A percentile compares a stretch with the other conserved stretches of the same genome.
Evolutionary conservation across 352 stramenopile species (phyloP).

Genomic region (Phytophthora sp.): DNA sequence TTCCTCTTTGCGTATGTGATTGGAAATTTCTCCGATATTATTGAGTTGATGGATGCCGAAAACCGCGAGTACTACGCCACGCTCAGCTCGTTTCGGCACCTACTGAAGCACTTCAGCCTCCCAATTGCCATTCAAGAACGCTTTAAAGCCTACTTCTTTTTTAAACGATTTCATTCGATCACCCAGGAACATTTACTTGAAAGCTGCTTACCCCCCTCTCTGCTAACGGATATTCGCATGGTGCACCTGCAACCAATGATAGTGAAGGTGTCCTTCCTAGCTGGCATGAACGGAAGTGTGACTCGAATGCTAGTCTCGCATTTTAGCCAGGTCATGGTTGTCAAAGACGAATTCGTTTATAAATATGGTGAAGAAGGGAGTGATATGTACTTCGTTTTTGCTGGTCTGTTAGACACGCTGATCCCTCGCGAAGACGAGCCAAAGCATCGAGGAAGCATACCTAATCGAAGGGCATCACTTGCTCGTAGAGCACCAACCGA

Average conservation of each 20-base stretch:
- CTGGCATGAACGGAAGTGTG: conserved; percentile 56
- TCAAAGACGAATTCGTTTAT: conserved; percentile 72
- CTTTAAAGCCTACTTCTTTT: conserved; percentile 77
- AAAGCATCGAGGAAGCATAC: conserved; percentile 3
- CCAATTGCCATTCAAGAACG: conserved; percentile 45
- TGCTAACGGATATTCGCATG: conserved; percentile 74
- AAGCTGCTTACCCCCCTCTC: conserved; percentile 64
- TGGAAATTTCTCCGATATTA: conserved; percentile 73
- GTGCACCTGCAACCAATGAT: conserved; percentile 77
- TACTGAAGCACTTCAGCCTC: conserved; percentile 64
- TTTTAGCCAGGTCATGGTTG: conserved; percentile 67
- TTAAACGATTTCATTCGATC: conserved; percentile 76
- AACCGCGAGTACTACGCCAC: conserved; percentile 70
- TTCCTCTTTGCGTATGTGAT: conserved; percentile 81
- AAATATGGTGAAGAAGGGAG: conserved; percentile 63
- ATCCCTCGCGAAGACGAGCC: conserved; percentile 42
- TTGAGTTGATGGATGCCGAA: conserved; percentile 71
- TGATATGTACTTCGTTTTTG: conserved; percentile 85
- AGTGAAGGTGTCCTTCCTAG: conserved; percentile 66
- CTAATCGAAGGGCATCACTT: conserved; percentile 1
- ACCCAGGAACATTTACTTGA: conserved; percentile 72
- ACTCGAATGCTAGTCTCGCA: conserved; percentile 75
- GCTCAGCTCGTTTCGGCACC: conserved; percentile 55
- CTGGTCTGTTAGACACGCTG: conserved; percentile 55
- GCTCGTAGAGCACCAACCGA: background rate